A percentile compares a stretch with the other conserved stretches of the same genome.
These are phyloP conservation scores for Pulveroboletus sp. DNA, from an alignment of 768 basidiomycete genomes.

Conservation along the genomic window DNA sequence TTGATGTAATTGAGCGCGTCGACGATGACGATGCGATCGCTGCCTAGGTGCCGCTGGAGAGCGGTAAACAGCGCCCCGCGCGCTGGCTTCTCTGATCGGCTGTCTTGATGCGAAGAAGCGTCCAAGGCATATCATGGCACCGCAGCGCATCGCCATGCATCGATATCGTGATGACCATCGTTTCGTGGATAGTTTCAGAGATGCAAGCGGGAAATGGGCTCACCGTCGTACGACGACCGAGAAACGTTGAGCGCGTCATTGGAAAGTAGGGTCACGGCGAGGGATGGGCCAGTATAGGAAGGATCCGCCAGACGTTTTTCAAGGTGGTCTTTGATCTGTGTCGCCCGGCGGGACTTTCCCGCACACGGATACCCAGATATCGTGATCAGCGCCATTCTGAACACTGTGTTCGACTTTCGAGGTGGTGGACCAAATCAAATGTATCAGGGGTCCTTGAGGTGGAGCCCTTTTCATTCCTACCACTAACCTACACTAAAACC, in stretches of 20 bases:
- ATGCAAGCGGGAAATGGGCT: conserved; percentile 18
- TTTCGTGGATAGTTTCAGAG: background rate
- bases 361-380: conserved; percentile 84
- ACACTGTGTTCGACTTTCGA: too few species aligned
- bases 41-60: conserved; percentile 67
- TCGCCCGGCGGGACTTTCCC: conserved; percentile 77
- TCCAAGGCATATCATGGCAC: too few species aligned
- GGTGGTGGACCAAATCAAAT: background rate
- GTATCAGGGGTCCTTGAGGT: background rate
- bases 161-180: background rate
- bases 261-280: conserved; percentile 53
- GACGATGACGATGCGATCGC: conserved; percentile 78
- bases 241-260: conserved; percentile 67
- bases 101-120: conserved; percentile 56
- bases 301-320: conserved; percentile 46
- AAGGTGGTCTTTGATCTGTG: conserved; percentile 58
- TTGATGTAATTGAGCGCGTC: conserved; percentile 98
- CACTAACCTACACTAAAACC: too few species aligned
- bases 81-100: conserved; percentile 82
- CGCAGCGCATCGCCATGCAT: too few species aligned
- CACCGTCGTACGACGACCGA: conserved; percentile 73
- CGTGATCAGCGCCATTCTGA: conserved; percentile 92
- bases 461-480: too few species aligned
- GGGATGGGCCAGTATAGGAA: conserved; percentile 48
- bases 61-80: conserved; percentile 80